phyloP scores from a whole-genome alignment of 148 eudicot genomes.

The Amaranthus palmeri region DNA sequence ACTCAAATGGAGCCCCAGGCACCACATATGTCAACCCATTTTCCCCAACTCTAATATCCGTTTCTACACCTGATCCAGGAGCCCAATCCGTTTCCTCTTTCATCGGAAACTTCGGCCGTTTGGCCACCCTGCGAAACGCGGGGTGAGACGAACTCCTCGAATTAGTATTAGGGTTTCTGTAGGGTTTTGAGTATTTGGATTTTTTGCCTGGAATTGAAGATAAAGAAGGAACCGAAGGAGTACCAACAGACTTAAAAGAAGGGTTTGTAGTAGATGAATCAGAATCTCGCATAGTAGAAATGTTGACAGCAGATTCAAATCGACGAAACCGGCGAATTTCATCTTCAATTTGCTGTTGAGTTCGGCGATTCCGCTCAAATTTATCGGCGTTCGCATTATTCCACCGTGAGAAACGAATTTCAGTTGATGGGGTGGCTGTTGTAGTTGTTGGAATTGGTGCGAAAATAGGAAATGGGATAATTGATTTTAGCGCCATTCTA shows the following conservation, averaged over 20 bases:
- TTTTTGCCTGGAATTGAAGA: constrained; percentile 61
- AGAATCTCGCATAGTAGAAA: constrained; percentile 32
- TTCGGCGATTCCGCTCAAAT: constrained; percentile 43
- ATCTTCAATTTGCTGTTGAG: constrained; percentile 61
- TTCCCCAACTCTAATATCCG: constrained; percentile 43
- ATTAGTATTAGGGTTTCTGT: constrained; percentile 18
- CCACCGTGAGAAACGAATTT: constrained; percentile 83
- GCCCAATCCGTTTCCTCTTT: constrained; percentile 18
- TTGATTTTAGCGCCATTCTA: constrained; percentile 43
- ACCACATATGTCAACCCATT: constrained; percentile 63
- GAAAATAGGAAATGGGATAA: constrained; percentile 46
- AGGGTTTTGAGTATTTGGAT: constrained; percentile 62
- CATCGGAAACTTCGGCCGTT: constrained; percentile 22
- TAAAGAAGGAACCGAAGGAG: constrained; percentile 62
- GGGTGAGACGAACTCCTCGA: constrained; percentile 23
- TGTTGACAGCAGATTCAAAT: constrained; percentile 51
- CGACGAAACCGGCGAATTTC: constrained; percentile 65
- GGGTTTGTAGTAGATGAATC: constrained; percentile 4
- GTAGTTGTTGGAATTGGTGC: constrained; percentile 40
- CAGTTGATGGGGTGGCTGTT: constrained; percentile 36
- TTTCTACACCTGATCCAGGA: constrained; percentile 6
- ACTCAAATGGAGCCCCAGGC: constrained; percentile 81
- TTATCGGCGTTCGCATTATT: constrained; percentile 81
- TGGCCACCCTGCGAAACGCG: constrained; percentile 42
- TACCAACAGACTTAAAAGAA: constrained; percentile 51